Conservation (phyloP, 2,329 filamentous ascomycete genomes). For the Lachnellula occidentalis region DNA sequence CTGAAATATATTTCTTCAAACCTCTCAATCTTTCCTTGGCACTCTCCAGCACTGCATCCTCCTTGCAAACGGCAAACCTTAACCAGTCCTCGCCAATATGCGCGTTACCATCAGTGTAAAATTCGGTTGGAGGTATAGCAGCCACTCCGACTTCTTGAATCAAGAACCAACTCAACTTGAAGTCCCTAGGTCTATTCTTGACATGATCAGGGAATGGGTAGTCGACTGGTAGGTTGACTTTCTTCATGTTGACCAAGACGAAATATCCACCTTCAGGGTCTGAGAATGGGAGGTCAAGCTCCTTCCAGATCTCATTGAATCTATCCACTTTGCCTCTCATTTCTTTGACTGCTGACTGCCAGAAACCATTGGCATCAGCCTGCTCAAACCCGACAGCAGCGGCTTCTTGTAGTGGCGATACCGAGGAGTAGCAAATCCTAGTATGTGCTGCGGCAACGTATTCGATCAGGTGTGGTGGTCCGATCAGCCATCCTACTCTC, state of each 20-base stretch:
- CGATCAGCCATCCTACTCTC: constrained; percentile 93
- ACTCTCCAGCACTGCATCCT: constrained; percentile 74
- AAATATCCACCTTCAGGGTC: constrained; percentile 97
- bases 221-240: constrained; percentile 74
- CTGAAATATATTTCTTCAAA: constrained; percentile 41
- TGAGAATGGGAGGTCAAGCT: constrained; percentile 57
- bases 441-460: constrained; percentile 91
- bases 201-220: constrained; percentile 91
- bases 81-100: constrained; percentile 89
- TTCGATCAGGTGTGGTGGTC: constrained; percentile 80
- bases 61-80: constrained; percentile 93
- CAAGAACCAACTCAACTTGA: constrained; percentile 92
- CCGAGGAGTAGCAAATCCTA: constrained; percentile 90
- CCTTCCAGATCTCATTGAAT: constrained; percentile 78
- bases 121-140: constrained; percentile 93
- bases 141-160: constrained; percentile 96
- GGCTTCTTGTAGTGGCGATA: constrained; percentile 90
- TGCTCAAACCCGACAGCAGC: constrained; percentile 90
- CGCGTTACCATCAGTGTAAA: constrained; percentile 82
- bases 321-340: constrained; percentile 86
- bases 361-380: constrained; percentile 80
- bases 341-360: constrained; percentile 73
- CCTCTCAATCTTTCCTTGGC: constrained; percentile 72
- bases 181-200: constrained; percentile 79
- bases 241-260: constrained; percentile 86